Conservation (phyloP, 129 eudicot genomes). For the Logfia minima region DNA sequence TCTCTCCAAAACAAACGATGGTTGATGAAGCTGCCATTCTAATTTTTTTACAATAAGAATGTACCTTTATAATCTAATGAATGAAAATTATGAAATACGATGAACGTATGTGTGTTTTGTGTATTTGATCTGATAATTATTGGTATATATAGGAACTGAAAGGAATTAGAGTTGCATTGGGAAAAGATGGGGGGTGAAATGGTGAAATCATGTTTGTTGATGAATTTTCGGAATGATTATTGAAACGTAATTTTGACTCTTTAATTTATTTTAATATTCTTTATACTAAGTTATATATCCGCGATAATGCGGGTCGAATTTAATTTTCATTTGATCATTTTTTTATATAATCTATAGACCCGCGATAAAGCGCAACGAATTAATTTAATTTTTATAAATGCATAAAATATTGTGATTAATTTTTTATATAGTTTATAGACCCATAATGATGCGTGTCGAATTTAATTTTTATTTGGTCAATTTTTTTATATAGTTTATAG, state of each 20-base stretch:
- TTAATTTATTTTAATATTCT: constrained; percentile 12
- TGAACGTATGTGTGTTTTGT: background rate
- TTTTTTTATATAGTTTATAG: too few relatives aligned
- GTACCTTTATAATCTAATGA: constrained; percentile 1
- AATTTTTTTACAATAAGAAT: background rate
- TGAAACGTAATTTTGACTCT: constrained; percentile 43
- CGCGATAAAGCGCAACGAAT: too few relatives aligned
- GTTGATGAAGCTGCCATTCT: constrained; percentile 41
- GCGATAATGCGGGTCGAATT: too few relatives aligned
- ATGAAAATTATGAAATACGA: background rate
- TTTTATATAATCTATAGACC: too few relatives aligned
- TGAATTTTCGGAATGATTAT: constrained; percentile 31
- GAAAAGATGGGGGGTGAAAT: constrained; percentile 35
- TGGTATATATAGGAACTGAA: background rate
- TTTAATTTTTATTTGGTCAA: too few relatives aligned
- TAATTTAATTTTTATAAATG: too few relatives aligned
- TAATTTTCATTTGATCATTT: too few relatives aligned
- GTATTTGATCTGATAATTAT: background rate
- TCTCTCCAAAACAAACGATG: constrained; percentile 74
- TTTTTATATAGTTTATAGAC: too few relatives aligned
- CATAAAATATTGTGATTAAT: too few relatives aligned
- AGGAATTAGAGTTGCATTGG: constrained; percentile 21
- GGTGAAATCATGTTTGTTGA: constrained; percentile 43
- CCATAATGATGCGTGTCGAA: too few relatives aligned
- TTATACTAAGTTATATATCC: too few relatives aligned